Base-by-base conservation (phyloP, 352 stramenopile genomes). In the Pythium brassicae region DNA sequence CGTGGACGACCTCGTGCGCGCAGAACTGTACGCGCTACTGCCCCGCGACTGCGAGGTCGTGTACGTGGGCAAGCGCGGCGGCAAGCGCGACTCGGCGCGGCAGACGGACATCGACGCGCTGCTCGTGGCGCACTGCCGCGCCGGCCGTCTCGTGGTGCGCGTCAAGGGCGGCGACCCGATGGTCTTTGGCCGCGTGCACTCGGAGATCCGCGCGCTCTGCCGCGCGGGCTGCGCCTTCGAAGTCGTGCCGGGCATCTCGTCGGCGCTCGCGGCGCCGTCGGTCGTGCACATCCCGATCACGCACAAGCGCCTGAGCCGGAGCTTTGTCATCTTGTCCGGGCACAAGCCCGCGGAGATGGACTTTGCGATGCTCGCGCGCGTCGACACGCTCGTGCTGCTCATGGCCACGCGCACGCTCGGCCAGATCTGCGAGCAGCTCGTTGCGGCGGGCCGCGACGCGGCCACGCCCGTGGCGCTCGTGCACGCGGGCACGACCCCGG, bases 311-410 rank as follows among this genome's bases (percentile, higher is more conserved):
- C 35, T 86, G 61, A 84, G 76, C 57, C 77, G 67, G 42, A 79
- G 54, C 56, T 82, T 89, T 32, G 55, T 87, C n/a, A 74, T 87
- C 3, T 63, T 86, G 46, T 89, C 76, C 19, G 72, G 77, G 6
- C 79, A 89, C 64, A 86, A 86, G 32, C 79, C 79, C 0, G 69
- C 66, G 29, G 76, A 89, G 46, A 86, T 89, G 75, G 70, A 89
- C 64, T 66, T 97, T 95, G 29, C 89, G 77, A 61, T 98, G 87
- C 64, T 98, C 87, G 9, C 89, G 71, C 77, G 97, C 84, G 67
- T 98, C 87, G 29, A 98, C 79, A 48, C 93, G 85, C 32, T 92
- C 89, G 32, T 95, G 79, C 71, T 97, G 97, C 9, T 92, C 92
- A 14, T 89, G 85, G 25, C 93, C 87, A 69, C 90, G 96, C 61